Percentiles rank a stretch among this genome's conserved stretches.
These are phyloP conservation scores for Cruciata laevipes DNA, from an alignment of 257 asterid species.

Conservation along the genomic window DNA sequence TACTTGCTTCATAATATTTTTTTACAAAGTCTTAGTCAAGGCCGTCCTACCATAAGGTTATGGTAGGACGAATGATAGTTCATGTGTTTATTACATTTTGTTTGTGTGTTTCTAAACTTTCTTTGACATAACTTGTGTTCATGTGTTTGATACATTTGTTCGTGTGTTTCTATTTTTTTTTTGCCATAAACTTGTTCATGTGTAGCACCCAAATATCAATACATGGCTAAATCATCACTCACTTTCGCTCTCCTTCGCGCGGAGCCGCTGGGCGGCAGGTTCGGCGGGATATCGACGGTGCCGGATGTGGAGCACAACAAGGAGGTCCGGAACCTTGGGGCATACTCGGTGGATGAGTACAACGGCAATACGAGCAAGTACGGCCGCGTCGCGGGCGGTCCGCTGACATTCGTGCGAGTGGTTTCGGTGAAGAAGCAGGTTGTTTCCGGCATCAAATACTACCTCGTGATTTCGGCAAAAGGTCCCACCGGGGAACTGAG, in stretches of 20 bases:
- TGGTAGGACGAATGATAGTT: too few relatives aligned
- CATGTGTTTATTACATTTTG: too few relatives aligned
- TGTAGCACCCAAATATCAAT: too few relatives aligned
- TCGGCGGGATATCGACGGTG: conserved; percentile 40
- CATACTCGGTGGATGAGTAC: conserved; percentile 43
- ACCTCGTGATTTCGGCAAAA: conserved; percentile 46
- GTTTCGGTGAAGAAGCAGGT: conserved; percentile 69
- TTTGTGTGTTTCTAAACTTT: too few relatives aligned
- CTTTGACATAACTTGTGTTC: too few relatives aligned
- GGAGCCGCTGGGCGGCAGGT: conserved; percentile 18
- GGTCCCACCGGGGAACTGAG: conserved; percentile 1
- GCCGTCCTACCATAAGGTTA: too few relatives aligned
- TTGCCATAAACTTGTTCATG: too few relatives aligned
- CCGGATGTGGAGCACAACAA: conserved; percentile 39
- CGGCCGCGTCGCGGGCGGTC: neutral
- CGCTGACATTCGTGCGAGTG: conserved; percentile 33
- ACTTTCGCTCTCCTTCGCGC: neutral
- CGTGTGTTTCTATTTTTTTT: too few relatives aligned
- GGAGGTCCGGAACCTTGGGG: conserved; percentile 53
- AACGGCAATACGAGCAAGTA: conserved; percentile 10
- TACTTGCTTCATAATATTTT: too few relatives aligned
- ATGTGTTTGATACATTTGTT: too few relatives aligned
- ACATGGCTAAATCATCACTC: conserved; percentile 14
- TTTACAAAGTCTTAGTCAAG: too few relatives aligned
- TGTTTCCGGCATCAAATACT: conserved; percentile 64